Evolutionary conservation across 495 filamentous ascomycete genomes (phyloP), one percentile per base, ranked within the genome.

Genomic region (Xylaria grammica): DNA sequence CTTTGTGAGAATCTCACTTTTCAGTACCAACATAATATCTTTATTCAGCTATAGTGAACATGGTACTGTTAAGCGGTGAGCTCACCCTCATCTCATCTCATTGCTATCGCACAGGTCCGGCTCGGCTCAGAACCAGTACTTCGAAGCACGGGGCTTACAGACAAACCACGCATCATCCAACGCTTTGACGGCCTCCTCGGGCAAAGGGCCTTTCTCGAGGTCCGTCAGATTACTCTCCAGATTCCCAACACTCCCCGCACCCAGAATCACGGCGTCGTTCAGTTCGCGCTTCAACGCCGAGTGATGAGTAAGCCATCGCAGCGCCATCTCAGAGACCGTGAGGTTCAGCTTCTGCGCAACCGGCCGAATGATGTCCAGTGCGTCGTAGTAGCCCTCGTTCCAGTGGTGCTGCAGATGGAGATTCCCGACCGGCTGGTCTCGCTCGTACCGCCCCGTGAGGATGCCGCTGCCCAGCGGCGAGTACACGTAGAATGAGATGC

Each of bases 211-310:
- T 69, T 85, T 84, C 64, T 85, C 80, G 29, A 86, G 66, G 68
- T 80, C 80, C 44, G 68, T 70, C 64, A 87, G 60, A 67, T 86
- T 86, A 49, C 73, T 69, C 68, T 81, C 76, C 34, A 87, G 67
- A 67, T 86, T 84, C 44, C 69, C 48, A 17, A 76, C 66, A 55
- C 75, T 83, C 60, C 80, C 83, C 0, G 81, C 78, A 1, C 84
- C 84, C 63, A 87, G 82, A 62, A 87, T 79, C n/a, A 86, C 69
- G 1, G 80, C 85, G 68, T 86, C 85, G 0, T 73, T 73, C 19
- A 72, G 55, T 65, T 81, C 72, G 36, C 67, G 68, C 51, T 73
- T 77, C 62, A 84, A 36, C 58, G 69, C 17, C 3, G 70, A 74
- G 68, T 86, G 82, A 59, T 84, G 76, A 45, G 51, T 74, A 51